A percentile compares a stretch with the other conserved stretches of the same genome.
phyloP scores from a whole-genome alignment of 73 alveolate genomes.

The Strombidium stylifer region DNA sequence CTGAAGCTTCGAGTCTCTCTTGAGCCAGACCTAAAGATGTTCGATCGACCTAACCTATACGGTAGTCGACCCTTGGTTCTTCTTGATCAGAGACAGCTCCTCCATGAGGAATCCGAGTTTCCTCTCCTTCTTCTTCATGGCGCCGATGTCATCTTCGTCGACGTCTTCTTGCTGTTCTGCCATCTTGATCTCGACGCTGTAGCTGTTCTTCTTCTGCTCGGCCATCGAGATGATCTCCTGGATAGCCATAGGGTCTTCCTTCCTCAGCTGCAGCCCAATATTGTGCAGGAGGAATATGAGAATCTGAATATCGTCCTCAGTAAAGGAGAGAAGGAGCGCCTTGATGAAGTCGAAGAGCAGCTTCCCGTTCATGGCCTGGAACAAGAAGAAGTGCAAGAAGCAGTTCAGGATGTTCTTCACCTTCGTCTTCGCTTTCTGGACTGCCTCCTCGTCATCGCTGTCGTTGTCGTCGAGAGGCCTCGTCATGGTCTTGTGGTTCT shows the following conservation, averaged over 20 bases:
- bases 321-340: slow-evolving; percentile 13
- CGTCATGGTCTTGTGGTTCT: background rate
- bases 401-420: slow-evolving; percentile 37
- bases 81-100: slow-evolving; percentile 52
- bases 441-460: background rate
- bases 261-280: slow-evolving; percentile 50
- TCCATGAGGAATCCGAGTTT: slow-evolving; percentile 34
- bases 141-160: background rate
- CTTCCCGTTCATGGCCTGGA: slow-evolving; percentile 20
- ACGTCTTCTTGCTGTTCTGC: background rate
- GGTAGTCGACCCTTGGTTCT: slow-evolving; percentile 44
- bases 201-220: slow-evolving; percentile 34
- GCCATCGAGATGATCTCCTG: slow-evolving; percentile 27
- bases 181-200: slow-evolving; percentile 9
- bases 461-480: background rate
- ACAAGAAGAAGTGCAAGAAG: slow-evolving; percentile 53
- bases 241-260: slow-evolving; percentile 39
- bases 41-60: slow-evolving; percentile 25
- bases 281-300: slow-evolving; percentile 57
- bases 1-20: slow-evolving; percentile 26
- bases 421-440: slow-evolving; percentile 4
- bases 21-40: slow-evolving; percentile 52
- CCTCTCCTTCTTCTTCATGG: slow-evolving; percentile 25
- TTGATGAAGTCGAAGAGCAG: slow-evolving; percentile 42
- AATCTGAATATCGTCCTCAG: slow-evolving; percentile 39